Percentiles rank a stretch among this genome's conserved stretches.
phyloP scores from a whole-genome alignment of 2,329 filamentous ascomycete genomes.

The Arachnomyces sp. region DNA sequence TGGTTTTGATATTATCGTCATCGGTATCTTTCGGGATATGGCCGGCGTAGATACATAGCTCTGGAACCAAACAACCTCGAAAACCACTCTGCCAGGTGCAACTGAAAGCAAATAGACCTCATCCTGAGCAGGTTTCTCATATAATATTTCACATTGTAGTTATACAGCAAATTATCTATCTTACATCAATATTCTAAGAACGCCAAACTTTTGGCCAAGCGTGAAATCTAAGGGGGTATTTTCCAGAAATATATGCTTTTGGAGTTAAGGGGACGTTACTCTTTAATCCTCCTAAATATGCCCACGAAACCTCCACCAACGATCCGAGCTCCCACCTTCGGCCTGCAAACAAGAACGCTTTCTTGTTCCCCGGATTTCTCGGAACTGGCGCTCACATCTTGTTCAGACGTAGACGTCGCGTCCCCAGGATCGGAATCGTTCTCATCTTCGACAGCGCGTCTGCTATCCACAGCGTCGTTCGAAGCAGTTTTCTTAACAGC shows the following conservation, averaged over 20 bases:
- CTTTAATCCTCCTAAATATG: constrained; percentile 39
- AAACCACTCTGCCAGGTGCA: too few relatives aligned
- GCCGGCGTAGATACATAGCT: too few relatives aligned
- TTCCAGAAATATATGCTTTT: too few relatives aligned
- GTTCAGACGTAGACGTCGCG: constrained; percentile 7
- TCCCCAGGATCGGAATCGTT: constrained; percentile 22
- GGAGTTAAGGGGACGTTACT: constrained; percentile 12
- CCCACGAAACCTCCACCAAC: constrained; percentile 47
- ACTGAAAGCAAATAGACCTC: too few relatives aligned
- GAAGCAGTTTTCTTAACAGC: constrained; percentile 27
- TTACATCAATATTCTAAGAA: too few relatives aligned
- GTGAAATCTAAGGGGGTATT: neutral
- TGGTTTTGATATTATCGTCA: too few relatives aligned
- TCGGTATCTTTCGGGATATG: too few relatives aligned
- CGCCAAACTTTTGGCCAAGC: too few relatives aligned
- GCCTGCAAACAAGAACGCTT: constrained; percentile 45
- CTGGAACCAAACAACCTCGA: too few relatives aligned
- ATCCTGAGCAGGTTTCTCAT: too few relatives aligned
- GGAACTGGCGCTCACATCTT: constrained; percentile 9
- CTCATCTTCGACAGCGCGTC: constrained; percentile 21
- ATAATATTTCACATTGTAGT: too few relatives aligned
- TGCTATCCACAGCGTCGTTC: constrained; percentile 3
- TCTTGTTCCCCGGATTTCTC: constrained; percentile 19
- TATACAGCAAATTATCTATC: too few relatives aligned
- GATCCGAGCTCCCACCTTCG: constrained; percentile 42